Percentiles rank a stretch among this genome's conserved stretches.
These are phyloP conservation scores for Hygrocybe punicea DNA, from an alignment of 768 basidiomycete species.

Conservation along the genomic window DNA sequence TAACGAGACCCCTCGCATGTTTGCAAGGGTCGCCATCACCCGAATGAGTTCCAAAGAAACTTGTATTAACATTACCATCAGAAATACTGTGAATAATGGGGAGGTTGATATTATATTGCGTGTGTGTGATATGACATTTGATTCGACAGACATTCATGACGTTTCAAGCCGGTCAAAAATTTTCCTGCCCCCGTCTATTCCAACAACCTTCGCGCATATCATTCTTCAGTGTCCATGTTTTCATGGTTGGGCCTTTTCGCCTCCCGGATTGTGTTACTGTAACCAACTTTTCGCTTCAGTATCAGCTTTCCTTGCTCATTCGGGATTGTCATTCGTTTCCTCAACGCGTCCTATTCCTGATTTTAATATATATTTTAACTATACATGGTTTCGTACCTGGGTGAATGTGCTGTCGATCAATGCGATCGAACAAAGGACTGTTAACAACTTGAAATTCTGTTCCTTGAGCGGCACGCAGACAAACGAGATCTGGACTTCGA, in stretches of 20 bases:
- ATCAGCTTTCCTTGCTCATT: not conserved
- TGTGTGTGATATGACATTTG: too few relatives aligned
- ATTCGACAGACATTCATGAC: too few relatives aligned
- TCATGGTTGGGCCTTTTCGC: too few relatives aligned
- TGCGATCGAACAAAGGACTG: conserved; percentile 11
- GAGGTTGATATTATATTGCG: too few relatives aligned
- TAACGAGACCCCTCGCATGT: too few relatives aligned
- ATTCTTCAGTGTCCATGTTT: not conserved
- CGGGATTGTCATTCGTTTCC: not conserved
- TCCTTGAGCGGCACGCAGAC: conserved; percentile 12
- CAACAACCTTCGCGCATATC: too few relatives aligned
- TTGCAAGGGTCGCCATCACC: too few relatives aligned
- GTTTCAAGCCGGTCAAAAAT: too few relatives aligned
- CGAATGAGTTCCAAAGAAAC: too few relatives aligned
- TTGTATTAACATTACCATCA: too few relatives aligned
- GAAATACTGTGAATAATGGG: too few relatives aligned
- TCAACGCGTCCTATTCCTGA: not conserved
- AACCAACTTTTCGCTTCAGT: not conserved
- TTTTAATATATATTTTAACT: not conserved
- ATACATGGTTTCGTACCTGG: conserved; percentile 3
- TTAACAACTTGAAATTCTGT: conserved; percentile 10
- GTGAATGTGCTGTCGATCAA: conserved; percentile 10
- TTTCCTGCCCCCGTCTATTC: too few relatives aligned
- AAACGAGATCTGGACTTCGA: conserved; percentile 13
- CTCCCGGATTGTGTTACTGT: not conserved